Evolutionary conservation across 2,329 filamentous ascomycete genomes (phyloP).

Genomic region (Dactylellina sp.): DNA sequence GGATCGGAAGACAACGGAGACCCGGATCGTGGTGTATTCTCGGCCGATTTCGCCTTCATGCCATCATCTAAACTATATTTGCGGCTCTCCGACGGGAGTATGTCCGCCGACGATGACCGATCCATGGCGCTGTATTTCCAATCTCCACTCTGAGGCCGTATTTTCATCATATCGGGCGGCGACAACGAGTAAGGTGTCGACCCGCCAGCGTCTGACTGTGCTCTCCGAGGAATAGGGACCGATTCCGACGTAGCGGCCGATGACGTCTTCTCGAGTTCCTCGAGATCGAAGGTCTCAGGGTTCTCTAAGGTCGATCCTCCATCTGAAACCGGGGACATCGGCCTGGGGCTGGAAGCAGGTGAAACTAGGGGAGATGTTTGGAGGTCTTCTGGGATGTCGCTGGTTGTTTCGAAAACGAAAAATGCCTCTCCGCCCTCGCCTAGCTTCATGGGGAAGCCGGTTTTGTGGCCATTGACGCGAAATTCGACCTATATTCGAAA

Average conservation of each 20-base stretch:
- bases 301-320: constrained; percentile 62
- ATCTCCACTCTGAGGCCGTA: constrained; percentile 61
- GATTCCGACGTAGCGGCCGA: constrained; percentile 58
- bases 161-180: constrained; percentile 61
- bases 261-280: constrained; percentile 58
- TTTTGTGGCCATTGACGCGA: constrained; percentile 88
- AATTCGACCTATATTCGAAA: constrained; percentile 78
- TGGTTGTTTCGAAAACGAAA: constrained; percentile 96
- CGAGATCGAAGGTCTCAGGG: constrained; percentile 68
- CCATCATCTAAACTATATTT: constrained; percentile 60
- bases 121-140: constrained; percentile 63
- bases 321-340: constrained; percentile 59
- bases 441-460: constrained; percentile 97
- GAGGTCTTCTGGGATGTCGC: constrained; percentile 88
- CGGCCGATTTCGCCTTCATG: constrained; percentile 57
- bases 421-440: constrained; percentile 98
- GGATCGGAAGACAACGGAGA: constrained; percentile 76
- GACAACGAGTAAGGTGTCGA: constrained; percentile 64
- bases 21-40: constrained; percentile 69
- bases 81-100: constrained; percentile 65
- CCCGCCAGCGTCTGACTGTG: constrained; percentile 66
- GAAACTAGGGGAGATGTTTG: constrained; percentile 96
- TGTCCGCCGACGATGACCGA: constrained; percentile 69
- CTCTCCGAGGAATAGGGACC: constrained; percentile 61
- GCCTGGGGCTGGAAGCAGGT: constrained; percentile 81